Evolutionary conservation across 768 basidiomycete species (phyloP).

Genomic region (Leccinellum albellum): DNA sequence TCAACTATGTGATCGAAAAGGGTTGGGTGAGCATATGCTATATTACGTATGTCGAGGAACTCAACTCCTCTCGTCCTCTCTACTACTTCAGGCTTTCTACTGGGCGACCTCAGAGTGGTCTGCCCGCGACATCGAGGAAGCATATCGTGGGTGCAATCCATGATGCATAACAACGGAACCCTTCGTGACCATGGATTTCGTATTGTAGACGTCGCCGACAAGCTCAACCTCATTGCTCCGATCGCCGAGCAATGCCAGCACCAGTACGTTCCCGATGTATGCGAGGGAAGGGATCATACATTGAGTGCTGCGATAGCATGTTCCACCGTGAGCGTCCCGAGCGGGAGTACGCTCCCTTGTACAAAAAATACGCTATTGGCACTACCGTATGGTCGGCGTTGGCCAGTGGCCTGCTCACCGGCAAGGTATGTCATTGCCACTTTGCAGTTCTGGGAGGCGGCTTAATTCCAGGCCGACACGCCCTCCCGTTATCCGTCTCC

Average conservation of each 20-base stretch:
- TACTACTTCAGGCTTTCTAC: constrained; percentile 33
- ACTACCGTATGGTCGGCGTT: constrained; percentile 56
- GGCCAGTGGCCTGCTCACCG: constrained; percentile 52
- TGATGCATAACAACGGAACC: neutral
- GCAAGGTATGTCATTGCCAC: constrained; percentile 37
- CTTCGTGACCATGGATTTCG: neutral
- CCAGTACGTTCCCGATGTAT: constrained; percentile 27
- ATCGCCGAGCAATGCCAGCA: constrained; percentile 52
- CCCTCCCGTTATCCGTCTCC: neutral
- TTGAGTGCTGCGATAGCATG: constrained; percentile 33
- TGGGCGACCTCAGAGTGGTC: constrained; percentile 59
- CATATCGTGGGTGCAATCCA: constrained; percentile 28
- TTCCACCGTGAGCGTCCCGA: constrained; percentile 54
- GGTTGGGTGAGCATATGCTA: constrained; percentile 35
- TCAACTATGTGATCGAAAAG: constrained; percentile 50
- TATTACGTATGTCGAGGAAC: neutral
- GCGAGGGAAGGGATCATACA: neutral
- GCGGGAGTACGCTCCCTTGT: constrained; percentile 46
- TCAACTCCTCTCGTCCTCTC: neutral
- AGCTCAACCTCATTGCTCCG: constrained; percentile 47
- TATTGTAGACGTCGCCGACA: constrained; percentile 43
- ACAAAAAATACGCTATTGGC: constrained; percentile 44
- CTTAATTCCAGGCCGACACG: neutral
- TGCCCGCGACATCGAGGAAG: constrained; percentile 46
- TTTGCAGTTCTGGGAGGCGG: neutral